Base-by-base conservation (phyloP, 345 rosid species). In the Geranium brycei region DNA sequence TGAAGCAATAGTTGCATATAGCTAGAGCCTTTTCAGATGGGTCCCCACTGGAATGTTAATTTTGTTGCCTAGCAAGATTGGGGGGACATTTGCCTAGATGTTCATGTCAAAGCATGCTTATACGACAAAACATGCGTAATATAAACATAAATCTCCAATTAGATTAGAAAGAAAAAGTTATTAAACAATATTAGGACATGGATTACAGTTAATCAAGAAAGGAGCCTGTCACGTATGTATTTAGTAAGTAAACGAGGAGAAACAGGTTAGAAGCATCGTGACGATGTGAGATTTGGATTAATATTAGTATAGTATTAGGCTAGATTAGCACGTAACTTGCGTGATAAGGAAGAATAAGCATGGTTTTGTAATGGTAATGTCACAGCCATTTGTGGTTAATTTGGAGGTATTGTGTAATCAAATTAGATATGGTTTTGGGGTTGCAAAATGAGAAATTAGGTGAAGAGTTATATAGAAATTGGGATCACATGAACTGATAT, bases 401-500 rank as follows among this genome's bases (percentile, higher is more conserved):
- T 35, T 35, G 10, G 41, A 35, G 41, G 19, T 16, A 16, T 19
- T 47, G 53, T 47, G 53, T 47, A 47, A 47, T 13, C 53, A 47
- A 47, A 23, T 23, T 23, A 47, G 53, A 47, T 47, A 47, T 47
- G 53, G 53, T 47, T 47, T 47, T 47, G 53, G 53, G 53, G 11
- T 47, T 64, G 63, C 66, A 67, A 59, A 28, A 63, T 62, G 51
- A 31, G 15, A 7, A 31, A 28, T 31, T 19, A 60, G 40, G 35
- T 31, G 31, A 60, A 28, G n/a, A 35, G 41, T 0, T 7, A 7
- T 13, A 60, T 2, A 15, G 61, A 58, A 31, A 10, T 19, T 13
- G 57, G 18, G 72, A 73, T 80, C 86, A 81, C 88, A 83, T 81
- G 91, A 59, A 65, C 56, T 47, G 53, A 47, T 47, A 47, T 47